phyloP scores from a whole-genome alignment of 1,284 basidiomycete genomes.

The Lentinula novae-zelandiae region DNA sequence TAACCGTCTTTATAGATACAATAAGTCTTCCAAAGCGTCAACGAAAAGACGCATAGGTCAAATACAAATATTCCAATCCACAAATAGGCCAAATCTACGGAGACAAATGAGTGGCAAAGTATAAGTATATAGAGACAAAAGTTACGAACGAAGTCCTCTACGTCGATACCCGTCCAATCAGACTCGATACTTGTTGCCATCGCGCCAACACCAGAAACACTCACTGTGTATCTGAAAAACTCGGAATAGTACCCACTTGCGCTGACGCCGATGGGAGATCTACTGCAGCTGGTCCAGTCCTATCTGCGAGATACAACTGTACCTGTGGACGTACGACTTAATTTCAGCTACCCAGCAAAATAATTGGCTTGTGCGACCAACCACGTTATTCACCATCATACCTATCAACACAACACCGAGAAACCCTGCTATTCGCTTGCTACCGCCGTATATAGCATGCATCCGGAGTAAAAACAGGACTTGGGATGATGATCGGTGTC shows the following conservation, averaged over 20 bases:
- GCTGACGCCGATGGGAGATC: neutral
- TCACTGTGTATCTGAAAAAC: constrained; percentile 2
- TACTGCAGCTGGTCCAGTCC: neutral
- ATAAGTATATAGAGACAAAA: too few relatives aligned
- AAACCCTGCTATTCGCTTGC: neutral
- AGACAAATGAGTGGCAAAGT: too few relatives aligned
- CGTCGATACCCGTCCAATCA: neutral
- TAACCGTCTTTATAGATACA: neutral
- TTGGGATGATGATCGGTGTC: neutral
- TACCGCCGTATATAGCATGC: constrained; percentile 5
- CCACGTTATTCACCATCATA: constrained; percentile 6
- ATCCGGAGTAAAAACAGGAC: constrained; percentile 7
- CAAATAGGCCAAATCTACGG: constrained; percentile 2
- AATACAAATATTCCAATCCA: constrained; percentile 8
- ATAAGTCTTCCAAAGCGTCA: constrained; percentile 8
- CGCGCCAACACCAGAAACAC: too few relatives aligned
- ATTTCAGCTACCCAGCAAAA: neutral
- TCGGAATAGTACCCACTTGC: constrained; percentile 1
- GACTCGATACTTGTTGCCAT: neutral
- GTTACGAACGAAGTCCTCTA: constrained; percentile 7
- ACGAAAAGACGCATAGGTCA: constrained; percentile 3
- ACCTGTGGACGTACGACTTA: neutral
- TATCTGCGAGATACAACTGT: neutral
- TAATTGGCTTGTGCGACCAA: neutral
- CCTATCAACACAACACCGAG: neutral